phyloP scores from a whole-genome alignment of 371 early-diverging fungal genomes.

The Entomophthora muscae region DNA sequence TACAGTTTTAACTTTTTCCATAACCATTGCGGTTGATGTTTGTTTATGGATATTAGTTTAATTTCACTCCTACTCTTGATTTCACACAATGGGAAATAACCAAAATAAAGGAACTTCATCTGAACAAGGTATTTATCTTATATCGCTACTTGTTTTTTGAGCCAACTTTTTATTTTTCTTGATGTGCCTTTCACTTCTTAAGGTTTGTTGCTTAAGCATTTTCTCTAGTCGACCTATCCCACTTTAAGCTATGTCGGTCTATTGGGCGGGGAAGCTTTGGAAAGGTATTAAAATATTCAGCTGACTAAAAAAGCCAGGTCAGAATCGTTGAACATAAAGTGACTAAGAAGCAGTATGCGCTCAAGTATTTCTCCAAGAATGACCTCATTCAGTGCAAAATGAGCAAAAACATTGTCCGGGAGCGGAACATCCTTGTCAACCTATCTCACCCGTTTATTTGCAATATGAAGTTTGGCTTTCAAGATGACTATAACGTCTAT shows the following conservation, averaged over 20 bases:
- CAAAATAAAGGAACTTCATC: neutral
- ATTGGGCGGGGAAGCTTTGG: conserved; percentile 63
- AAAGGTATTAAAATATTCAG: conserved; percentile 27
- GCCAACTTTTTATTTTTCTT: too few species aligned
- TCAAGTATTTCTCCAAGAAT: conserved; percentile 68
- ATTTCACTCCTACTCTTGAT: too few species aligned
- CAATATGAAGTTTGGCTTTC: conserved; percentile 65
- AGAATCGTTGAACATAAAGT: conserved; percentile 52
- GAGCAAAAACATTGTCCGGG: conserved; percentile 53
- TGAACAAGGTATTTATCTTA: neutral
- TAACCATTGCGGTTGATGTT: too few species aligned
- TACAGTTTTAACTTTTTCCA: too few species aligned
- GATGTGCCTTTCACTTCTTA: neutral
- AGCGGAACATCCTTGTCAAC: conserved; percentile 58
- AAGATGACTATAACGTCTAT: conserved; percentile 63
- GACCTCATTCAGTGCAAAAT: conserved; percentile 61
- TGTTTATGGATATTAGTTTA: too few species aligned
- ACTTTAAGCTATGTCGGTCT: conserved; percentile 44
- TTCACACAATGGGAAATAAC: neutral
- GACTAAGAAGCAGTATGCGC: conserved; percentile 43
- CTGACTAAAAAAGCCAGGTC: conserved; percentile 23
- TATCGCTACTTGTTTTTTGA: too few species aligned
- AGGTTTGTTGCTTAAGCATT: too few species aligned
- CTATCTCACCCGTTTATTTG: conserved; percentile 60
- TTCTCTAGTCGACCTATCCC: conserved; percentile 33